Conservation (phyloP, 768 basidiomycete species). For the Boletus eberwhitei region DNA sequence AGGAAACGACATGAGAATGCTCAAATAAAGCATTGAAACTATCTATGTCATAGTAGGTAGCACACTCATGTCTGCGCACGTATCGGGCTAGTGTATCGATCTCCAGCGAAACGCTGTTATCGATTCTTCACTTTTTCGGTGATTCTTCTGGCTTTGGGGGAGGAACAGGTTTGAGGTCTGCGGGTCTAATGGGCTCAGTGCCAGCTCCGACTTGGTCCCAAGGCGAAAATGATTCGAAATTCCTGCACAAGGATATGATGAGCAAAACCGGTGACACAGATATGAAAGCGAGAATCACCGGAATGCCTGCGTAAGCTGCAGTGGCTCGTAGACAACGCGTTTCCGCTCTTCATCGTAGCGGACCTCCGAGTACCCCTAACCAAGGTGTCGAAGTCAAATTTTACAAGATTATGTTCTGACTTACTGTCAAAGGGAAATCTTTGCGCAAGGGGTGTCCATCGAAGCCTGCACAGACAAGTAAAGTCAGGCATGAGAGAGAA, state of each 20-base stretch:
- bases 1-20: conserved; percentile 10
- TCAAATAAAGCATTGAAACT: neutral
- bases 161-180: conserved; percentile 72
- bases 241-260: conserved; percentile 44
- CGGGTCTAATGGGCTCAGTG: conserved; percentile 52
- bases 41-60: conserved; percentile 9
- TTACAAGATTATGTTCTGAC: conserved; percentile 21
- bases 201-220: conserved; percentile 93
- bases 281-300: conserved; percentile 45
- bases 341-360: conserved; percentile 98
- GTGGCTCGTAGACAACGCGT: conserved; percentile 94
- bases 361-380: conserved; percentile 95
- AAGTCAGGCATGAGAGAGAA: neutral
- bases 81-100: conserved; percentile 13
- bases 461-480: conserved; percentile 53
- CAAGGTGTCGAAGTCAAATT: neutral
- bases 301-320: conserved; percentile 98
- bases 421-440: conserved; percentile 94
- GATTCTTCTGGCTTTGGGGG: conserved; percentile 71
- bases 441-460: conserved; percentile 97
- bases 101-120: neutral
- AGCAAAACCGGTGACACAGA: neutral
- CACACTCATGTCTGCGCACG: conserved; percentile 6
- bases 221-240: conserved; percentile 89
- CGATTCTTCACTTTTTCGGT: conserved; percentile 64